Evolutionary conservation across 148 eudicot genomes (phyloP).

Genomic region (Rhododendron ferrugineum): DNA sequence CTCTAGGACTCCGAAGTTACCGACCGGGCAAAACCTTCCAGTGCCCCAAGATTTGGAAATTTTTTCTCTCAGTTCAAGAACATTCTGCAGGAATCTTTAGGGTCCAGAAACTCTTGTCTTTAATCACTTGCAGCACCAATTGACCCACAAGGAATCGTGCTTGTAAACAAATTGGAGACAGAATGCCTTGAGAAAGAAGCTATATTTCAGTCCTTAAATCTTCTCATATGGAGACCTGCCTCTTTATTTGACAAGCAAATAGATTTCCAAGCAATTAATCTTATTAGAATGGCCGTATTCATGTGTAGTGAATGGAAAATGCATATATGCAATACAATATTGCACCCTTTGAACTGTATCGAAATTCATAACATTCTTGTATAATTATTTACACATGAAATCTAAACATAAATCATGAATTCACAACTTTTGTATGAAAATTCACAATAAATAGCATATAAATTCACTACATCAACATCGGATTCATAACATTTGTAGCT

Average conservation of each 20-base stretch:
- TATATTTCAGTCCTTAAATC: background rate
- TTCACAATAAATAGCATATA: background rate
- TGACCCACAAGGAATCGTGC: background rate
- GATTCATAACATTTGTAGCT: background rate
- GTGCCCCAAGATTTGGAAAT: too few species aligned
- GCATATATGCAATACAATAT: too few species aligned
- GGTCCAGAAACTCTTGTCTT: background rate
- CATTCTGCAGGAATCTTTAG: background rate
- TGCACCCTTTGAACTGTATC: too few species aligned
- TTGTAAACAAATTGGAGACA: background rate
- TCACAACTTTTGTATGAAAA: background rate
- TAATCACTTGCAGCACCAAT: background rate
- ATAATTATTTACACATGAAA: background rate
- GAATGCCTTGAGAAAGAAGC: background rate
- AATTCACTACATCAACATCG: background rate
- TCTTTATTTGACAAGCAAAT: background rate
- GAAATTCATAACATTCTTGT: too few species aligned
- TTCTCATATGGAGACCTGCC: background rate
- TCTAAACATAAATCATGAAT: background rate
- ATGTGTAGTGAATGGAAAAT: too few species aligned
- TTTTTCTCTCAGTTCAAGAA: too few species aligned
- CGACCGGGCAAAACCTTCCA: too few species aligned
- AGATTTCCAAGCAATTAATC: background rate
- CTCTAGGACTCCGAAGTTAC: too few species aligned
- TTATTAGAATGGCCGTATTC: background rate